Evolutionary conservation across 805 yeast genomes (phyloP).

Genomic region (Lipomyces orientalis): DNA sequence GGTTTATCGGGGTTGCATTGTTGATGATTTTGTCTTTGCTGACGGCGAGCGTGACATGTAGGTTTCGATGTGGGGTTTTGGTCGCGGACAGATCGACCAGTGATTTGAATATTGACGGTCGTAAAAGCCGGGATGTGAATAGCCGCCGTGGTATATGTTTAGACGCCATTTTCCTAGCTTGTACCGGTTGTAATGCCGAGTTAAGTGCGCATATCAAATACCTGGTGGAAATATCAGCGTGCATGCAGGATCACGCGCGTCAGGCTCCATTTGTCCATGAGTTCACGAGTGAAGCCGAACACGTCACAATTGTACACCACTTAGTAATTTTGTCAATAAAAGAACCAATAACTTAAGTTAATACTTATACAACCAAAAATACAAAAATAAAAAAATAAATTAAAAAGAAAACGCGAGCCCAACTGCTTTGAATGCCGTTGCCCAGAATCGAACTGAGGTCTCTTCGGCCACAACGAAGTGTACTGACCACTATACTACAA

Average conservation of each 20-base stretch:
- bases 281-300: too few relatives aligned
- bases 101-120: conserved; percentile 9
- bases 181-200: not conserved
- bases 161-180: not conserved
- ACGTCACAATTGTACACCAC: too few relatives aligned
- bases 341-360: too few relatives aligned
- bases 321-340: too few relatives aligned
- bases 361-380: too few relatives aligned
- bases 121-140: not conserved
- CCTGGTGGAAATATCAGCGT: too few relatives aligned
- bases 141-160: not conserved
- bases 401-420: conserved; percentile 18
- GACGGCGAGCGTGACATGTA: conserved; percentile 1
- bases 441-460: conserved; percentile 79
- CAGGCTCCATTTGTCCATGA: too few relatives aligned
- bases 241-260: too few relatives aligned
- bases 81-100: not conserved
- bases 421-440: conserved; percentile 54
- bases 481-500: conserved; percentile 72
- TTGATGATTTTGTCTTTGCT: conserved; percentile 17
- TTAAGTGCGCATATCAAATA: too few relatives aligned
- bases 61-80: conserved; percentile 3
- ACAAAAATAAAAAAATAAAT: not conserved
- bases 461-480: conserved; percentile 76
- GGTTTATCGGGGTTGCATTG: conserved; percentile 28